Base-by-base conservation (phyloP, 345 rosid genomes). In the Adansonia digitata region DNA sequence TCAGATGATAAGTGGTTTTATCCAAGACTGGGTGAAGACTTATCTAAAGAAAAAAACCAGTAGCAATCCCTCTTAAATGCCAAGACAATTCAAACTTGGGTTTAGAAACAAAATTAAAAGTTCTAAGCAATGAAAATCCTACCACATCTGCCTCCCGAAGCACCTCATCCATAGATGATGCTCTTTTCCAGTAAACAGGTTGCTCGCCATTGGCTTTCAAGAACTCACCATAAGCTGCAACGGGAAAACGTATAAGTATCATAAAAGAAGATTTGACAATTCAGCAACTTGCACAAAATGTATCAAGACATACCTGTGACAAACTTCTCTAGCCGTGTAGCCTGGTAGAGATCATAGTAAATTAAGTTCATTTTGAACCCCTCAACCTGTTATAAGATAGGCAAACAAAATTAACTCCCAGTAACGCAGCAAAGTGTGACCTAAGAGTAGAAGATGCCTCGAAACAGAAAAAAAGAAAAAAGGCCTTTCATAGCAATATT, bases 281-380 rank as follows among this genome's bases (percentile, higher is more conserved):
- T 60, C 2, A 39, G 53, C 22, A 37, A 35, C 22, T 42, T 22
- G 20, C 31, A 43, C 3, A 45, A 65, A 42, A 31, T 52, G 52
- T 46, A 10, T 48, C 42, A 46, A 39, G 29, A 46, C 82, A 12
- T 81, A 87, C 98, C 97, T 73, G 97, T 92, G 64, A 92, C 92
- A 71, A 94, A 95, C 79, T 95, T 95, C 82, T 93, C 98, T 37
- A 95, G 89, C 71, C 99, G 92, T 24, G 99, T 93, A 57, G 99
- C 71, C 79, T 91, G 98, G 85, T 95, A 95, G 42, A 95, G 88
- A 81, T 95, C 99, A 80, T 61, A 95, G 85, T 93, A 93, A 61
- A 95, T 91, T 49, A 95, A 89, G 82, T 95, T 93, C 99, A 95
- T 95, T 85, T 95, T 93, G 86, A 94, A 94, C 68, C 98, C 98